phyloP scores from a whole-genome alignment of 1,284 basidiomycete species.

The Leccinum griseonigrum region DNA sequence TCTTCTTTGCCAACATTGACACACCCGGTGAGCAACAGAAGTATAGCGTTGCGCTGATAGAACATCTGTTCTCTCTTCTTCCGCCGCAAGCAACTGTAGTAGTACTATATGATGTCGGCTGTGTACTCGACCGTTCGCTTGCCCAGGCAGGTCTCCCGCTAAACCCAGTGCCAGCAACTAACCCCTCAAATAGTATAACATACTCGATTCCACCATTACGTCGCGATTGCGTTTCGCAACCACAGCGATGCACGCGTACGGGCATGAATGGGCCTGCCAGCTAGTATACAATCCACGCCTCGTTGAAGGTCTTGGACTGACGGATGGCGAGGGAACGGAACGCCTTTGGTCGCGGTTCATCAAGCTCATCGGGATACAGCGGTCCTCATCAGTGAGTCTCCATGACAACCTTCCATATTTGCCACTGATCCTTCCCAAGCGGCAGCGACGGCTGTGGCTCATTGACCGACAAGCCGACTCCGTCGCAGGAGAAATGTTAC shows the following conservation, averaged over 20 bases:
- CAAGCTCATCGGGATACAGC: slow-evolving; percentile 1
- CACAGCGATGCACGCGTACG: neutral
- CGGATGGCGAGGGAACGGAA: neutral
- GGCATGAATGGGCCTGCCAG: slow-evolving; percentile 5
- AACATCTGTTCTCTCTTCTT: slow-evolving; percentile 25
- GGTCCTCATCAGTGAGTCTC: neutral
- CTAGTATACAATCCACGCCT: neutral
- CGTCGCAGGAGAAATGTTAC: neutral
- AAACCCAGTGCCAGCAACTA: neutral
- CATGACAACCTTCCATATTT: neutral
- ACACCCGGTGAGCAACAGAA: neutral
- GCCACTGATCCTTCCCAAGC: neutral
- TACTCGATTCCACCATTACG: neutral
- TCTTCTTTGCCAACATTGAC: neutral
- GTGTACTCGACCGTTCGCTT: slow-evolving; percentile 36
- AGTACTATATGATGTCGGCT: slow-evolving; percentile 39
- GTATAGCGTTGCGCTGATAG: neutral
- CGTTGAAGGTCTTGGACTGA: neutral
- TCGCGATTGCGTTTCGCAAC: neutral
- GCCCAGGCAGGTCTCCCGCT: neutral
- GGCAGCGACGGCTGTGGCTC: neutral
- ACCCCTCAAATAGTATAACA: neutral
- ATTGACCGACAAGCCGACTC: neutral
- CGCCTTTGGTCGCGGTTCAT: neutral
- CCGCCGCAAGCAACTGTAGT: slow-evolving; percentile 33